Evolutionary conservation across 2,329 filamentous ascomycete species (phyloP).

Genomic region (Lasiodiplodia sp.): DNA sequence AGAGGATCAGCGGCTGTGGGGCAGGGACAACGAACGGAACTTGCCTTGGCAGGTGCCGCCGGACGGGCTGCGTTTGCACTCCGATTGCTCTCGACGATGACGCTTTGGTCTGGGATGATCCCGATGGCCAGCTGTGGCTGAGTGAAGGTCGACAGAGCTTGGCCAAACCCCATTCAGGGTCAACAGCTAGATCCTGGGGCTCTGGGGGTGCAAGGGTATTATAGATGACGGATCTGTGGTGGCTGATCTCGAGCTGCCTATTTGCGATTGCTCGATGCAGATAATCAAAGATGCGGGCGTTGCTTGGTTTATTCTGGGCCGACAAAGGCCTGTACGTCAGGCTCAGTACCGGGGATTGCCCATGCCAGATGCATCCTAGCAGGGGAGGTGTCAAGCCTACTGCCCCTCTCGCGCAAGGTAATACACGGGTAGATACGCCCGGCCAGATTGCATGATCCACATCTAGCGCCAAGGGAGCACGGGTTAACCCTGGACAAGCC

Average conservation of each 20-base stretch:
- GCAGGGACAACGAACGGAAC: constrained; percentile 25
- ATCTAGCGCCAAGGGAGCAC: constrained; percentile 23
- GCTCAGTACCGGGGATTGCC: constrained; percentile 9
- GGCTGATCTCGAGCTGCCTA: constrained; percentile 15
- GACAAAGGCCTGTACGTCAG: constrained; percentile 16
- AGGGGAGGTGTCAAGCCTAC: constrained; percentile 10
- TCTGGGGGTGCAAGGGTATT: constrained; percentile 23
- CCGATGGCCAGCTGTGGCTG: constrained; percentile 21
- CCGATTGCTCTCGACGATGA: constrained; percentile 19
- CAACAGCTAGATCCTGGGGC: constrained; percentile 12
- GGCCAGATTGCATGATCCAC: constrained; percentile 26
- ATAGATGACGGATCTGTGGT: constrained; percentile 16
- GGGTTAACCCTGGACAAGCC: constrained; percentile 20
- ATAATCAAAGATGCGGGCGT: constrained; percentile 10
- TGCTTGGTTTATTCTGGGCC: constrained; percentile 9
- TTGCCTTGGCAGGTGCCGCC: constrained; percentile 22
- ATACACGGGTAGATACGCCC: constrained; percentile 13
- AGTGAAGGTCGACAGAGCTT: constrained; percentile 8
- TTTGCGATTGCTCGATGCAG: constrained; percentile 24
- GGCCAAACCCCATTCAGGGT: constrained; percentile 14
- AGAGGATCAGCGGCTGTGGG: background rate
- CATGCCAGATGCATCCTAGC: constrained; percentile 17
- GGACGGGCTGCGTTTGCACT: constrained; percentile 28
- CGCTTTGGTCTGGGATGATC: constrained; percentile 24
- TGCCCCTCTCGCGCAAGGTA: constrained; percentile 18